Conservation (phyloP, 129 eudicot species). For the Centella asiatica region DNA sequence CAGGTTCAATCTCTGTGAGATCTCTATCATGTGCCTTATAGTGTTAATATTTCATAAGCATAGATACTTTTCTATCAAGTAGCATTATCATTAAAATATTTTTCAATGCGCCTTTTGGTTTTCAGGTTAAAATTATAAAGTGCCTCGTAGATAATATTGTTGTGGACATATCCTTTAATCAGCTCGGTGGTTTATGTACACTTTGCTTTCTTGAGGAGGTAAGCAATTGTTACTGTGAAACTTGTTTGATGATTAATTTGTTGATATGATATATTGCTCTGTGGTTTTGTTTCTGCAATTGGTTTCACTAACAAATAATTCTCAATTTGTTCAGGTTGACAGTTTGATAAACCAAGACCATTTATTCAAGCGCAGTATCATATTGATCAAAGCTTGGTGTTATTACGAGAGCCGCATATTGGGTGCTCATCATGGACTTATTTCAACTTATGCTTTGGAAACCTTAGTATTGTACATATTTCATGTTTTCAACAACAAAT, state of each 20-base stretch:
- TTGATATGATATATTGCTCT: neutral
- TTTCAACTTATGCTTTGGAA: constrained; percentile 34
- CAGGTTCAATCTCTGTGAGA: neutral
- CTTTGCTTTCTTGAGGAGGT: constrained; percentile 38
- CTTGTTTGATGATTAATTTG: neutral
- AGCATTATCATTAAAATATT: neutral
- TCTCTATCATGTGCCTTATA: too few species aligned
- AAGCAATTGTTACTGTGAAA: neutral
- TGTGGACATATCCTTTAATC: constrained; percentile 31
- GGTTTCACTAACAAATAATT: constrained; percentile 10
- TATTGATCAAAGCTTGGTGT: constrained; percentile 39
- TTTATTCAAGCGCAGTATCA: constrained; percentile 28
- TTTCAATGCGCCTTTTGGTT: neutral
- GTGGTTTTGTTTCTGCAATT: neutral
- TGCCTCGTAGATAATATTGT: constrained; percentile 31
- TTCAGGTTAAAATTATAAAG: constrained; percentile 29
- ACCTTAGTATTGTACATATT: constrained; percentile 31
- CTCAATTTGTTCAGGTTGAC: constrained; percentile 21
- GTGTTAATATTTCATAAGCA: too few species aligned
- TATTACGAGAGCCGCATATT: constrained; percentile 33
- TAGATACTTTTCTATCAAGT: neutral
- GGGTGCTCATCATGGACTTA: constrained; percentile 38
- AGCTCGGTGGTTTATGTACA: constrained; percentile 30
- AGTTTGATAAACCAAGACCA: constrained; percentile 28
- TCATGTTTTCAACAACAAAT: constrained; percentile 26